phyloP scores from a whole-genome alignment of 2,329 filamentous ascomycete genomes.

The Cladosporium colombiae region DNA sequence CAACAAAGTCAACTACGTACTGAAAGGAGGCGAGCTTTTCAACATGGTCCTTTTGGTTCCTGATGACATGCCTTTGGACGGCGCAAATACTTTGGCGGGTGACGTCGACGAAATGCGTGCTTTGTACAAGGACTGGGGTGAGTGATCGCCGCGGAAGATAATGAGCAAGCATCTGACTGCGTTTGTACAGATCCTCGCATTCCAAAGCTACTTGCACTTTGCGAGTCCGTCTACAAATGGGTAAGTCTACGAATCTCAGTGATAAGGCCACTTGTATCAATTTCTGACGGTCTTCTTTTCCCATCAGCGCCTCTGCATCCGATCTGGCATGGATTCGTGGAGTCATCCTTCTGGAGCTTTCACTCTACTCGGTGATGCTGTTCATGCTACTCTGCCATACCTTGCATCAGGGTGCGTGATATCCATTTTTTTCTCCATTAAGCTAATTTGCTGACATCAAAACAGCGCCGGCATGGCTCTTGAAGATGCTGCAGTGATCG shows the following conservation, averaged over 20 bases:
- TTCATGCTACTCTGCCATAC: conserved; percentile 66
- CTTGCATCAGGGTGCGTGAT: conserved; percentile 48
- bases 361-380: conserved; percentile 63
- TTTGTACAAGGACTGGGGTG: conserved; percentile 59
- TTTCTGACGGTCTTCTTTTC: neutral
- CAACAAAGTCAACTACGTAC: conserved; percentile 50
- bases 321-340: conserved; percentile 58
- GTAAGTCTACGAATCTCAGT: neutral
- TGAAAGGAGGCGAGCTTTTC: conserved; percentile 51
- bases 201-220: conserved; percentile 58
- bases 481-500: conserved; percentile 61
- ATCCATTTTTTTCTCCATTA: neutral
- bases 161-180: neutral
- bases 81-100: conserved; percentile 48
- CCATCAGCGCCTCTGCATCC: conserved; percentile 52
- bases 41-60: conserved; percentile 56
- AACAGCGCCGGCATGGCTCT: conserved; percentile 57
- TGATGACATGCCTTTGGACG: conserved; percentile 49
- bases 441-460: neutral
- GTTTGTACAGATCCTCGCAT: conserved; percentile 45
- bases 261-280: neutral
- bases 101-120: conserved; percentile 57
- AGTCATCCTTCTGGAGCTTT: conserved; percentile 57
- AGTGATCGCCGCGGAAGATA: neutral
- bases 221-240: conserved; percentile 63